phyloP scores from a whole-genome alignment of 108 stramenopile species.

The Pseudonitzschia delicatissima region DNA sequence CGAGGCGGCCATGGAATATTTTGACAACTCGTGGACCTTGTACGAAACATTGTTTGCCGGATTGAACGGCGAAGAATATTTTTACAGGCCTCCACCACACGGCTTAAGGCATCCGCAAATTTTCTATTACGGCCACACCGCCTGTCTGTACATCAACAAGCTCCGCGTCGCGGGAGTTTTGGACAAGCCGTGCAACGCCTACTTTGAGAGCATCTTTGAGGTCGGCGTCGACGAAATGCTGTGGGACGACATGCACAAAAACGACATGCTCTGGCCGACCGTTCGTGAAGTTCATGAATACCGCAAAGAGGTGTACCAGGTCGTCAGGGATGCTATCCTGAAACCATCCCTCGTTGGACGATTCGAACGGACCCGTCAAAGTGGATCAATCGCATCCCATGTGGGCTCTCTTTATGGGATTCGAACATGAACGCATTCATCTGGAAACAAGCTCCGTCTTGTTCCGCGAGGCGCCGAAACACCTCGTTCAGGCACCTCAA shows the following conservation, averaged over 20 bases:
- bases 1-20: constrained; percentile 72
- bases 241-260: constrained; percentile 93
- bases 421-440: constrained; percentile 96
- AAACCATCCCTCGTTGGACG: constrained; percentile 71
- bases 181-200: constrained; percentile 64
- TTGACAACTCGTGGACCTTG: constrained; percentile 92
- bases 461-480: constrained; percentile 85
- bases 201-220: constrained; percentile 92
- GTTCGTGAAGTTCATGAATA: constrained; percentile 86
- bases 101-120: constrained; percentile 87
- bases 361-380: constrained; percentile 39
- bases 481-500: constrained; percentile 74
- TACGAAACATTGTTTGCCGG: constrained; percentile 88
- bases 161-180: constrained; percentile 84
- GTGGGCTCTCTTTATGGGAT: constrained; percentile 77
- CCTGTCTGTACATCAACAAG: constrained; percentile 91
- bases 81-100: constrained; percentile 85
- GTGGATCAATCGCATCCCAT: constrained; percentile 78
- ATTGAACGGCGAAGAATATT: constrained; percentile 88
- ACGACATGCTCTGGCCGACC: constrained; percentile 90
- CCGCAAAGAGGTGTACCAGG: constrained; percentile 72
- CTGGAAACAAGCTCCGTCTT: constrained; percentile 93
- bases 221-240: constrained; percentile 97
- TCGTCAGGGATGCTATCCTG: constrained; percentile 72
- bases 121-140: constrained; percentile 95